These are phyloP conservation scores for Glaciozyma martinii DNA, from an alignment of 768 basidiomycete genomes.

Conservation along the genomic window DNA sequence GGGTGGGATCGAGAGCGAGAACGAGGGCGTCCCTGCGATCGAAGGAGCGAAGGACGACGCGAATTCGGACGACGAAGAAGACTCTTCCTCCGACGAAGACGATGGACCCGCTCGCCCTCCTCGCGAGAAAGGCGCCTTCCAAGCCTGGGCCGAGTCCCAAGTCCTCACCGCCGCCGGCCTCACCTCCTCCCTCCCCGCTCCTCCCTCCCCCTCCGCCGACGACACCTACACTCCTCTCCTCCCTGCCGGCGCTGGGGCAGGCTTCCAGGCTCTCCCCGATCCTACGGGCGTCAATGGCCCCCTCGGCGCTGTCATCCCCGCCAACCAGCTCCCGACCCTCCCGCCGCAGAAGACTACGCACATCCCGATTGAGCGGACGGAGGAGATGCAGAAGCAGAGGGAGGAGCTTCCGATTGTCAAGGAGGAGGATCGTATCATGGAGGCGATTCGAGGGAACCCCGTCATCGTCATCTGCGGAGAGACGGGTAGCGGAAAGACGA, in stretches of 20 bases:
- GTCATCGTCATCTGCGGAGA: slow-evolving; percentile 85
- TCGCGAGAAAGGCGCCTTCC: slow-evolving; percentile 27
- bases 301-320: slow-evolving; percentile 21
- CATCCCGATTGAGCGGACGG: slow-evolving; percentile 30
- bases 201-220: background rate
- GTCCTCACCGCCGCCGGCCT: slow-evolving; percentile 14
- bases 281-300: slow-evolving; percentile 27
- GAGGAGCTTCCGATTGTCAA: slow-evolving; percentile 76
- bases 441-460: slow-evolving; percentile 73
- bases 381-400: slow-evolving; percentile 53
- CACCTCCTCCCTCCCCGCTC: background rate
- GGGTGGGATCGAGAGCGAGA: slow-evolving; percentile 33
- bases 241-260: slow-evolving; percentile 23
- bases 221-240: slow-evolving; percentile 22
- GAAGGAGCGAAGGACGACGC: slow-evolving; percentile 58
- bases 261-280: slow-evolving; percentile 5
- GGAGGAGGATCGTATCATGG: slow-evolving; percentile 92
- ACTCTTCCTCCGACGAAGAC: slow-evolving; percentile 19
- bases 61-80: background rate
- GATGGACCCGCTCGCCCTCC: background rate
- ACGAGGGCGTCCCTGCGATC: slow-evolving; percentile 46
- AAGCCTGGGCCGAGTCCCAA: slow-evolving; percentile 32
- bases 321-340: slow-evolving; percentile 18
- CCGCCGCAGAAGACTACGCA: slow-evolving; percentile 27
- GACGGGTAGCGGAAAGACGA: slow-evolving; percentile 97